phyloP scores from a whole-genome alignment of 352 stramenopile species.

The Phytophthora aleatoria region DNA sequence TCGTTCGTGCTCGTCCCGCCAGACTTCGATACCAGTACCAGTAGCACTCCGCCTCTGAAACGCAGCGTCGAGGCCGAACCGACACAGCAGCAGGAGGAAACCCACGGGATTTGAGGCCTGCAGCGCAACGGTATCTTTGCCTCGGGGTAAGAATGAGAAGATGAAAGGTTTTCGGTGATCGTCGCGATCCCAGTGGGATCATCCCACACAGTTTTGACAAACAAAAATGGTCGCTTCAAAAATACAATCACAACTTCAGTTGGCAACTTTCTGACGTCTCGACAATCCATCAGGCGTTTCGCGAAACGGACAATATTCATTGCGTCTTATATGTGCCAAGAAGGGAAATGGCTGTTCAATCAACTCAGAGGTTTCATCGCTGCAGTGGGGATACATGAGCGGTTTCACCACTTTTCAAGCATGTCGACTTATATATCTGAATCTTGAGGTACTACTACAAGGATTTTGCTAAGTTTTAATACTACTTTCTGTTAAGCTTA shows the following conservation, averaged over 20 bases:
- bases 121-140: constrained; percentile 1
- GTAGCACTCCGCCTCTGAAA: background rate
- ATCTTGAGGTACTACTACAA: too few relatives aligned
- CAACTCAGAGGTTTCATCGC: too few relatives aligned
- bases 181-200: background rate
- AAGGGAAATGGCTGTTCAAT: too few relatives aligned
- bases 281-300: background rate
- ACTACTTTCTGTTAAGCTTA: too few relatives aligned
- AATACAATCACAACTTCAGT: background rate
- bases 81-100: background rate
- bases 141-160: background rate
- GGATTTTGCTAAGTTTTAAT: too few relatives aligned
- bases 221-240: background rate
- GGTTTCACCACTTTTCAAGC: too few relatives aligned
- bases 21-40: constrained; percentile 1
- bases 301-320: background rate
- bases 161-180: constrained; percentile 20
- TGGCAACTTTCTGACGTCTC: background rate
- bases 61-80: background rate
- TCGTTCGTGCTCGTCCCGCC: constrained; percentile 52
- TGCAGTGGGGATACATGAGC: too few relatives aligned
- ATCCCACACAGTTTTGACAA: background rate
- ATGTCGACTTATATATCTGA: too few relatives aligned
- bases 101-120: constrained; percentile 4
- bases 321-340: too few relatives aligned